These are phyloP conservation scores for Albifimbria verrucaria DNA, from an alignment of 2,329 filamentous ascomycete genomes.

Conservation along the genomic window DNA sequence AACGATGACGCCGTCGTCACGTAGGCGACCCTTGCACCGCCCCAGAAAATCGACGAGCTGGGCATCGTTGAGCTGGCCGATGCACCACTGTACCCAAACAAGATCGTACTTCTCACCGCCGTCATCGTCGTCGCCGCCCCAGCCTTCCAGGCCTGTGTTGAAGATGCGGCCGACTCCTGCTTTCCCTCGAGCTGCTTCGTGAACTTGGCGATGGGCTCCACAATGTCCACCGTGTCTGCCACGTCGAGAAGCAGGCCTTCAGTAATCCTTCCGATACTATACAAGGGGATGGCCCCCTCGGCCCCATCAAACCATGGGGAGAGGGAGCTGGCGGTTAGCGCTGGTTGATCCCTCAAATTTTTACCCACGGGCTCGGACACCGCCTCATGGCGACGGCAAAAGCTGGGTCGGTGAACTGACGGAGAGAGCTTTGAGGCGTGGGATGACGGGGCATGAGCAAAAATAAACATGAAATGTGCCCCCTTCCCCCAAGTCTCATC, in stretches of 20 bases:
- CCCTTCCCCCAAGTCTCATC: too few species aligned
- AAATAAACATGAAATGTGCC: not conserved
- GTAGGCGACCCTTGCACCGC: constrained; percentile 49
- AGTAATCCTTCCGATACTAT: constrained; percentile 78
- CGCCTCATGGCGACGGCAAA: not conserved
- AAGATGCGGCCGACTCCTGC: constrained; percentile 61
- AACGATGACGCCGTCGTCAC: constrained; percentile 29
- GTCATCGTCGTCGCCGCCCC: constrained; percentile 42
- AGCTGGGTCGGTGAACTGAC: not conserved
- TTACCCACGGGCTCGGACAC: not conserved
- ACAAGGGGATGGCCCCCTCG: not conserved
- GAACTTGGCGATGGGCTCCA: constrained; percentile 84
- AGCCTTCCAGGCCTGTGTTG: constrained; percentile 72
- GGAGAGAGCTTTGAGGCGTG: not conserved
- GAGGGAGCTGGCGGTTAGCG: not conserved
- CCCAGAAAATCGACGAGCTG: constrained; percentile 68
- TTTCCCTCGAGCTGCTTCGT: constrained; percentile 58
- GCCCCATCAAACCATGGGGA: not conserved
- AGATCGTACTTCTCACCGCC: constrained; percentile 62
- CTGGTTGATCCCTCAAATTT: not conserved
- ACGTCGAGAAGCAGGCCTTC: constrained; percentile 70
- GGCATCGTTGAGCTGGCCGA: constrained; percentile 74
- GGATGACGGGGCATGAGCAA: not conserved
- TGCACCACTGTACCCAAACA: constrained; percentile 90
- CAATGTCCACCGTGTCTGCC: constrained; percentile 71